Base-by-base conservation (phyloP, 306 rosid species). In the Crataegus laevigata region DNA sequence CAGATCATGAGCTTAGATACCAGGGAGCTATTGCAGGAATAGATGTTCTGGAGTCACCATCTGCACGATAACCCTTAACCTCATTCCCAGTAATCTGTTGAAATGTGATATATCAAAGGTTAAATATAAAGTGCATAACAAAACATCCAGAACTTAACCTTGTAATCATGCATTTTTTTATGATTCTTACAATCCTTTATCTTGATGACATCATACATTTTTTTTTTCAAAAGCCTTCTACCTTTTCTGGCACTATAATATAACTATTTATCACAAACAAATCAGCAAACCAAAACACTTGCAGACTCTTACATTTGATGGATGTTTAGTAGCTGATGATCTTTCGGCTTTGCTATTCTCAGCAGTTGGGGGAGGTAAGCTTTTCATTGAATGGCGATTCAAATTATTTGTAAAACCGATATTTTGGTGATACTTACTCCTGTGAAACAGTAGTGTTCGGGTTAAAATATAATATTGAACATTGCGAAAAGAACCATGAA, bases 351-450 rank as follows among this genome's bases (percentile, higher is more conserved):
- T 77, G 67, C 54, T 75, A 66, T 72, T 80, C 80, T 91, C 97
- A 74, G 91, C 97, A 57, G 78, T 17, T 7, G 97, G 94, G 6
- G 90, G 88, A 45, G 97, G 98, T 83, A 93, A 83, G 40, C 76
- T 76, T 83, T 71, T 87, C 78, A 97, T 94, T 17, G 92, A 80
- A 40, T 86, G 87, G 25, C 80, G 84, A 80, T 91, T 89, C 85
- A 87, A 74, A 82, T 82, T 88, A 84, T 81, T 80, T 72, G 88
- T 77, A 50, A 86, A 83, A 79, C 98, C 97, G 25, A 93, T 84
- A 76, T 83, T 84, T 84, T 93, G 96, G 72, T 91, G 91, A 84
- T 89, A 90, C 29, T 89, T 86, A 84, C 86, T 87, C 90, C 98
- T 93, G 89, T 75, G 75, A 87, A 84, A 84, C 71, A 77, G 76